Evolutionary conservation across 345 rosid genomes (phyloP), one percentile per base, ranked within the genome.

Genomic region (Rhizophora mangle): DNA sequence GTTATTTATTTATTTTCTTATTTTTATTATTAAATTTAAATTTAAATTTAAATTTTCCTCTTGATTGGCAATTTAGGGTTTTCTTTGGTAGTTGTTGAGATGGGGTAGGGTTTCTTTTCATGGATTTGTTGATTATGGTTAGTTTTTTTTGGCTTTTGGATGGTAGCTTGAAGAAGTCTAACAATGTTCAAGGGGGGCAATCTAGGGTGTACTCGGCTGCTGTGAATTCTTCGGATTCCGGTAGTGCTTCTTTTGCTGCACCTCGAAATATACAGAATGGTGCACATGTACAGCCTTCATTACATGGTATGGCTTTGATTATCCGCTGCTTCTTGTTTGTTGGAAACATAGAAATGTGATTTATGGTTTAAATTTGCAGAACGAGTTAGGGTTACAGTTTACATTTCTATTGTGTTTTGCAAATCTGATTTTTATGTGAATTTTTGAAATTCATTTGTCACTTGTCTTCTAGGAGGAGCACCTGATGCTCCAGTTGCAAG

Each of bases 111-210:
- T 59, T 68, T 63, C 37, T 27, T 47, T 78, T 36, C 15, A 8
- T 22, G 27, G 60, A 22, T 27, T 36, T 16, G 51, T 59, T 9
- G 43, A 0, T 6, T 53, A 43, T 26, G 59, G 10, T 32, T 29
- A 9, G 7, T 29, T 2, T 20, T 20, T 11, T 19, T 19, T 61
- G 13, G 60, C 51, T 1, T 69, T 11, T 67, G 59, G 62, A 31
- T 74, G 49, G 11, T 68, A 95, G 97, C 79, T 83, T 76, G 63
- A 95, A 87, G 89, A 92, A 86, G 87, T 60, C 84, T 46, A 74
- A 69, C 73, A 86, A 88, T 87, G 92, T 68, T 51, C 99, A 86
- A 81, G 93, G 88, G 74, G 88, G 77, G 39, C 96, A 88, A 67
- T 62, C 87, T 69, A 78, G 90, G 91, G 84, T 78, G 70, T 66